phyloP scores from a whole-genome alignment of 129 eudicot genomes.

The Flaveria sonorensis region DNA sequence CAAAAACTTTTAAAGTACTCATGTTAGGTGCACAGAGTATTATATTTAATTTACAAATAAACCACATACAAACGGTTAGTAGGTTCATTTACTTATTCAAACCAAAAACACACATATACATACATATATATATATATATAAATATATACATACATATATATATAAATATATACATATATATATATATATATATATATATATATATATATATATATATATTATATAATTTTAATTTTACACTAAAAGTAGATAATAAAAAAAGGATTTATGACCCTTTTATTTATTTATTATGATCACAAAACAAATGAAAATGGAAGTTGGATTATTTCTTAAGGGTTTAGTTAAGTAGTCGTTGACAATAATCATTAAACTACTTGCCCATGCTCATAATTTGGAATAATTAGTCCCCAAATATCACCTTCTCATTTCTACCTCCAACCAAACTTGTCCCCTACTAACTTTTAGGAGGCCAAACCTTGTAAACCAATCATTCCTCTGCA shows the following conservation, averaged over 20 bases:
- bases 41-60: not conserved
- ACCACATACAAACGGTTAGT: too few relatives aligned
- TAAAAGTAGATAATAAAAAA: not conserved
- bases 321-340: constrained; percentile 36
- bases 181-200: not conserved
- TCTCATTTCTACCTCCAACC: constrained; percentile 23
- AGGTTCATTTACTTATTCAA: too few relatives aligned
- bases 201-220: not conserved
- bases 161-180: too few relatives aligned
- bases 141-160: not conserved
- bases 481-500: constrained; percentile 25
- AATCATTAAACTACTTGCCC: constrained; percentile 37
- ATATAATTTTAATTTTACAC: not conserved
- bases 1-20: too few relatives aligned
- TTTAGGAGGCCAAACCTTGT: constrained; percentile 34
- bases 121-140: not conserved
- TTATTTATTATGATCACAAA: constrained; percentile 11
- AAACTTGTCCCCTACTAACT: constrained; percentile 26
- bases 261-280: not conserved
- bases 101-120: too few relatives aligned
- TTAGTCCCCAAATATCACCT: constrained; percentile 26
- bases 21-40: too few relatives aligned
- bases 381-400: constrained; percentile 22
- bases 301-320: not conserved
- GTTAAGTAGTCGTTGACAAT: constrained; percentile 40